A percentile compares a stretch with the other conserved stretches of the same genome.
Conservation (phyloP, 352 stramenopile species). For the Blastocystis sp. region DNA sequence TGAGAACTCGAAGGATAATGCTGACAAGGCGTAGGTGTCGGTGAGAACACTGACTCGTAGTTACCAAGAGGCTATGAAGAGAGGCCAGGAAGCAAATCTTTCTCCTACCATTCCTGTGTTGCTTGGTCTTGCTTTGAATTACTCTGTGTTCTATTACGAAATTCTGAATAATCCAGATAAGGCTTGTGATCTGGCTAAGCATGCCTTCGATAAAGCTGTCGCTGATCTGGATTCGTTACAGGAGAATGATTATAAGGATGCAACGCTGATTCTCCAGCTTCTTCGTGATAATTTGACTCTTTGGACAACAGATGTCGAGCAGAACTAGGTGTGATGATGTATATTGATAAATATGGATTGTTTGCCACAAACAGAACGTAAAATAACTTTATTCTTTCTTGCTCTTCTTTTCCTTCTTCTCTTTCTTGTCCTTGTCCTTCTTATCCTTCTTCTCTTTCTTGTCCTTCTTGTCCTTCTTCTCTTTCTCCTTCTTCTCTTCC, state of each 20-base stretch:
- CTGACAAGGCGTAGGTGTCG: conserved; percentile 7
- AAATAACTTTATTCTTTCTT: conserved; percentile 25
- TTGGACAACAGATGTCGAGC: conserved; percentile 91
- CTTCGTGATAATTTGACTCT: conserved; percentile 97
- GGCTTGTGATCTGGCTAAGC: conserved; percentile 84
- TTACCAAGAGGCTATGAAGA: conserved; percentile 59
- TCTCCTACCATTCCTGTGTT: conserved; percentile 95
- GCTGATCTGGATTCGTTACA: conserved; percentile 96
- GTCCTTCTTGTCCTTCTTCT: conserved; percentile 70
- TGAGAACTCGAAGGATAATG: conserved; percentile 79
- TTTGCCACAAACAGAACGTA: not conserved
- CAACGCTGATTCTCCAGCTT: conserved; percentile 98
- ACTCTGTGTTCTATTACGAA: conserved; percentile 98
- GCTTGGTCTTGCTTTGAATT: conserved; percentile 95
- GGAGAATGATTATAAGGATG: conserved; percentile 98
- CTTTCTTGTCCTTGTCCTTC: conserved; percentile 70
- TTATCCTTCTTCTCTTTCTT: conserved; percentile 70
- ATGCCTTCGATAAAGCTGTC: conserved; percentile 98
- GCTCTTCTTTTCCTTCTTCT: conserved; percentile 54
- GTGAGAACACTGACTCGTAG: not conserved
- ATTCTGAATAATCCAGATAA: conserved; percentile 90
- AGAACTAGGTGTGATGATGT: conserved; percentile 40
- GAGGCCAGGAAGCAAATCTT: conserved; percentile 73
- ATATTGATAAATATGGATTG: conserved; percentile 18
- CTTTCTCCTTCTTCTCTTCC: conserved; percentile 71